These are phyloP conservation scores for Opeltia flavorubescens DNA, from an alignment of 495 filamentous ascomycete species.

Conservation along the genomic window DNA sequence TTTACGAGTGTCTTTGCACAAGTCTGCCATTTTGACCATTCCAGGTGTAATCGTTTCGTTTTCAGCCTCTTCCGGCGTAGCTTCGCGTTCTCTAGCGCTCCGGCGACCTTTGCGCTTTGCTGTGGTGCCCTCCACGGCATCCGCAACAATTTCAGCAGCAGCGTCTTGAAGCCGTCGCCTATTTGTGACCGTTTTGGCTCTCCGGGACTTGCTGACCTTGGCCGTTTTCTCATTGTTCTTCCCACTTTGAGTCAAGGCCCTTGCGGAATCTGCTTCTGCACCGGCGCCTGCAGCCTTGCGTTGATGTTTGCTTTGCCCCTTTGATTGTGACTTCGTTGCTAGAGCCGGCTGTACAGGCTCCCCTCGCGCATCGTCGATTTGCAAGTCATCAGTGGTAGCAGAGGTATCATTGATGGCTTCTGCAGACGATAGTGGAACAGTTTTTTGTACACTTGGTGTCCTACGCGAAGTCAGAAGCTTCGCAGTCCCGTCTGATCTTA, in stretches of 20 bases:
- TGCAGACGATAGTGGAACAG: neutral
- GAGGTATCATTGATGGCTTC: neutral
- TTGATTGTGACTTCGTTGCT: neutral
- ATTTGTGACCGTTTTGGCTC: neutral
- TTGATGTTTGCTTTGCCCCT: neutral
- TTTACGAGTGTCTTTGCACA: conserved; percentile 60
- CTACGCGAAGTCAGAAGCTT: neutral
- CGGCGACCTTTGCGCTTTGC: conserved; percentile 13
- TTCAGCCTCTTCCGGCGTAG: conserved; percentile 70
- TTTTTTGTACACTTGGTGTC: neutral
- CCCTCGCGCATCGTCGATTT: neutral
- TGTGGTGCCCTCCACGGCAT: conserved; percentile 8
- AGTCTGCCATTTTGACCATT: conserved; percentile 65
- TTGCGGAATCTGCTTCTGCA: neutral
- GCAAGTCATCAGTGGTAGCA: neutral
- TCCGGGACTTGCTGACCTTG: conserved; percentile 6
- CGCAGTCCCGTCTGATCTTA: neutral
- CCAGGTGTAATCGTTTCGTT: conserved; percentile 50
- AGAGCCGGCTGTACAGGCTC: neutral
- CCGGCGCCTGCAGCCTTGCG: neutral
- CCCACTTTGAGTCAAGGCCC: neutral
- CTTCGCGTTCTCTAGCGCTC: conserved; percentile 31
- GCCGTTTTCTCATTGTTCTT: conserved; percentile 8
- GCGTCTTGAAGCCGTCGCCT: conserved; percentile 5
- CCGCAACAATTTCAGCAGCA: conserved; percentile 13